Evolutionary conservation across 345 rosid species (phyloP).

Genomic region (Murraya paniculata): DNA sequence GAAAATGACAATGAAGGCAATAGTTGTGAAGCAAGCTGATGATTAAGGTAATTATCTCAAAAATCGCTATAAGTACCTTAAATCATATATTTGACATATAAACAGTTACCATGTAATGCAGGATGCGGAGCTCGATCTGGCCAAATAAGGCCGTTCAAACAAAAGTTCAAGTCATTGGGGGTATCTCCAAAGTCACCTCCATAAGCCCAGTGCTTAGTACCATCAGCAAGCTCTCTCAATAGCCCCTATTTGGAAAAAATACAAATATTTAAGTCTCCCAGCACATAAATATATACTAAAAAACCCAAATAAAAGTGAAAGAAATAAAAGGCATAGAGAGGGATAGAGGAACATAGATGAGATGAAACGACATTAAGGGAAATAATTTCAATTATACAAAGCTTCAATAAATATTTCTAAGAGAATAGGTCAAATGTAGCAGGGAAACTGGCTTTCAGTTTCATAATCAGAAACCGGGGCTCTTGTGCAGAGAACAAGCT

Average conservation of each 20-base stretch:
- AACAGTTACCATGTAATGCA: constrained; percentile 69
- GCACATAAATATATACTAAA: neutral
- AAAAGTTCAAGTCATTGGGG: constrained; percentile 94
- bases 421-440: neutral
- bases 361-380: neutral
- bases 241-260: constrained; percentile 52
- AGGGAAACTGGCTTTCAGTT: neutral
- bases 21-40: constrained; percentile 24
- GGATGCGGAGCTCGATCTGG: constrained; percentile 98
- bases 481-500: neutral
- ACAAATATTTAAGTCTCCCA: neutral
- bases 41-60: constrained; percentile 5
- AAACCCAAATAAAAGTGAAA: neutral
- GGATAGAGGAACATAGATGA: neutral
- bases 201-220: constrained; percentile 89
- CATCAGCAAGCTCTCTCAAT: constrained; percentile 63
- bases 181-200: constrained; percentile 98
- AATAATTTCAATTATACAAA: neutral
- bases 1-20: constrained; percentile 31
- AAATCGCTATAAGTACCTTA: neutral
- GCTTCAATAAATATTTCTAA: neutral
- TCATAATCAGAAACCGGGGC: neutral
- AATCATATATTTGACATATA: neutral
- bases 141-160: constrained; percentile 89
- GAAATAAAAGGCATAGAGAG: neutral